phyloP scores from a whole-genome alignment of 257 asterid species.

The Solanum sitiens region DNA sequence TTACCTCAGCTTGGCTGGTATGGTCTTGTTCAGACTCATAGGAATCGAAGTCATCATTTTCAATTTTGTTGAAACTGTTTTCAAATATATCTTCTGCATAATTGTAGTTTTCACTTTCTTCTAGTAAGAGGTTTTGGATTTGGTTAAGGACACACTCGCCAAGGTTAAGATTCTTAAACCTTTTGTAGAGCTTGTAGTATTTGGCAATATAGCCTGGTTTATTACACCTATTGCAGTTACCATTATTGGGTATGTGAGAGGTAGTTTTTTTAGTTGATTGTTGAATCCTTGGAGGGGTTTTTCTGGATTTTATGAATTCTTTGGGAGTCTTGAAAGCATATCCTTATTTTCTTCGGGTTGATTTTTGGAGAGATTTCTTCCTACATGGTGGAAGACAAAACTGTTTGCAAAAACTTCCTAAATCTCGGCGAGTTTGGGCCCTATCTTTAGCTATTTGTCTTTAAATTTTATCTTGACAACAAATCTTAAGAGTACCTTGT shows the following conservation, averaged over 20 bases:
- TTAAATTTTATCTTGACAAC: neutral
- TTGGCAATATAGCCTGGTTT: neutral
- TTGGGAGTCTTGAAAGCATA: neutral
- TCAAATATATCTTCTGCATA: neutral
- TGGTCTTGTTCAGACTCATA: neutral
- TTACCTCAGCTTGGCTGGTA: neutral
- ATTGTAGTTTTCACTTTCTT: neutral
- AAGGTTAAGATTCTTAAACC: too few species aligned
- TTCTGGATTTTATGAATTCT: too few species aligned
- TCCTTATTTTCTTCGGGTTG: neutral
- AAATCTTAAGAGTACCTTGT: neutral
- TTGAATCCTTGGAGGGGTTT: neutral
- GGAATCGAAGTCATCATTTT: neutral
- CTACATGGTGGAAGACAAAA: too few species aligned
- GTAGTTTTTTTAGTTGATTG: neutral
- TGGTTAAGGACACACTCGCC: neutral
- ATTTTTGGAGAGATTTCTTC: too few species aligned
- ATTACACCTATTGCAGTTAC: neutral
- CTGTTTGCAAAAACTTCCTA: too few species aligned
- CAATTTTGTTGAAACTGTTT: neutral
- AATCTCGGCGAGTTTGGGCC: neutral
- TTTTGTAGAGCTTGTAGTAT: neutral
- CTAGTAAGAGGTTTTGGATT: too few species aligned
- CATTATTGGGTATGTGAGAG: neutral
- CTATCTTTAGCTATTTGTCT: neutral